Evolutionary conservation across 768 basidiomycete species (phyloP).

Genomic region (Myochromella boudieri): DNA sequence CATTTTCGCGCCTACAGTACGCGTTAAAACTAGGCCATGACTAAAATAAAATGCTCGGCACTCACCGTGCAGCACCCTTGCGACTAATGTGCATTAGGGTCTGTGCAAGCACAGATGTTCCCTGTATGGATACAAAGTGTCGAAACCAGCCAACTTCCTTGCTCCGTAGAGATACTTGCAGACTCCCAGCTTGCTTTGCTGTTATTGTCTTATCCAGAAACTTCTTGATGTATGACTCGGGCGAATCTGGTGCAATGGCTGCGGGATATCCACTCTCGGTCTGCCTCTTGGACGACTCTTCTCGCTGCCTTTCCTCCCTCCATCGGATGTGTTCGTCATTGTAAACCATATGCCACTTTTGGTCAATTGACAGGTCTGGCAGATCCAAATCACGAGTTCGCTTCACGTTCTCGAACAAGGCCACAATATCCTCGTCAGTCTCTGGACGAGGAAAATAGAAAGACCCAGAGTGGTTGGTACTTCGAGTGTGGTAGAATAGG

Average conservation of each 20-base stretch:
- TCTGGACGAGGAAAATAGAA: slow-evolving; percentile 80
- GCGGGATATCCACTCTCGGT: slow-evolving; percentile 55
- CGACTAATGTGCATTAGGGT: slow-evolving; percentile 74
- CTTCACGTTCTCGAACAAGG: slow-evolving; percentile 75
- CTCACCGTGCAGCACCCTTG: slow-evolving; percentile 63
- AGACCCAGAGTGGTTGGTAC: slow-evolving; percentile 49
- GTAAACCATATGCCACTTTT: slow-evolving; percentile 91
- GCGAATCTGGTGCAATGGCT: slow-evolving; percentile 63
- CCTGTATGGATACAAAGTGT: slow-evolving; percentile 71
- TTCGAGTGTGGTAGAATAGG: slow-evolving; percentile 53
- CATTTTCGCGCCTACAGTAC: slow-evolving; percentile 52
- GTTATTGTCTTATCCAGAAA: slow-evolving; percentile 87
- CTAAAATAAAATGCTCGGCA: neutral
- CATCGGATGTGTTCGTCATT: slow-evolving; percentile 80
- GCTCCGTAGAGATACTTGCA: slow-evolving; percentile 77
- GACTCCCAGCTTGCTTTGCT: slow-evolving; percentile 71
- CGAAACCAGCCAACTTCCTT: slow-evolving; percentile 84
- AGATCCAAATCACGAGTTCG: slow-evolving; percentile 67
- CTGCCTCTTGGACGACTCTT: slow-evolving; percentile 61
- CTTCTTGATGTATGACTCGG: slow-evolving; percentile 92
- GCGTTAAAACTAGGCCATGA: slow-evolving; percentile 5
- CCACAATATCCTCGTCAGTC: slow-evolving; percentile 75
- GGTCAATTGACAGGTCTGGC: slow-evolving; percentile 64
- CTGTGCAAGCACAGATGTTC: slow-evolving; percentile 84
- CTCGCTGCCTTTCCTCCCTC: slow-evolving; percentile 67